Base-by-base conservation (phyloP, 208 protist species). In the Jaenimonas drosophilae region DNA sequence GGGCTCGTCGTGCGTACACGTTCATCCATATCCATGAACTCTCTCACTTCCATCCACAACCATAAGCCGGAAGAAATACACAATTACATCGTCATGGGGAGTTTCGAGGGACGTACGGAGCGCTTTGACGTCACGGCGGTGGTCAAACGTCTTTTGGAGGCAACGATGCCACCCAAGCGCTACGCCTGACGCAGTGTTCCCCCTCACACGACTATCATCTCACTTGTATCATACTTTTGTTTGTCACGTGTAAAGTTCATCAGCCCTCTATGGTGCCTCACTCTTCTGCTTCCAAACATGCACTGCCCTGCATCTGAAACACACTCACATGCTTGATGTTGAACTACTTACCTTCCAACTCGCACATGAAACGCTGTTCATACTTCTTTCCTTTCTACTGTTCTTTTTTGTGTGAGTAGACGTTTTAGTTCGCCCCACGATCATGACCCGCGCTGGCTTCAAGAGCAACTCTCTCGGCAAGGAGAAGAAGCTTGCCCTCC, bases 401-500 rank as follows among this genome's bases (percentile, higher is more conserved):
- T 39, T 14, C 30, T 31, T 23, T 36, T 25, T 51, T 17, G 45
- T 56, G 44, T 3, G 21, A 14, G 27, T 58, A 50, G 4, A 3
- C 42, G 40, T 62, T 20, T 68, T 33, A 45, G 7, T 30, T 59
- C 17, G 27, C 24, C 17, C 9, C 45, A 27, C 30, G 24, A 54
- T 29, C 27, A 89, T 86, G 81, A 78, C 65, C 23, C 76, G 76
- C 64, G 76, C 76, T 60, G 81, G 70, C 5, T 67, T 72, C 62
- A 91, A 91, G 70, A 66, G 65, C 20, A 83, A 77, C 70, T 29
- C 81, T 17, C 74, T 91, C 47, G 81, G 82, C 50, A 85, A 83
- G 75, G 82, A 79, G 59, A 84, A 79, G 71, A 87, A 84, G 75
- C 20, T 67, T 29, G 77, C 77, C 44, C 67, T 87, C 48, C 27